phyloP scores from a whole-genome alignment of 257 asterid genomes.

The Nyctanthes arbortristis region DNA sequence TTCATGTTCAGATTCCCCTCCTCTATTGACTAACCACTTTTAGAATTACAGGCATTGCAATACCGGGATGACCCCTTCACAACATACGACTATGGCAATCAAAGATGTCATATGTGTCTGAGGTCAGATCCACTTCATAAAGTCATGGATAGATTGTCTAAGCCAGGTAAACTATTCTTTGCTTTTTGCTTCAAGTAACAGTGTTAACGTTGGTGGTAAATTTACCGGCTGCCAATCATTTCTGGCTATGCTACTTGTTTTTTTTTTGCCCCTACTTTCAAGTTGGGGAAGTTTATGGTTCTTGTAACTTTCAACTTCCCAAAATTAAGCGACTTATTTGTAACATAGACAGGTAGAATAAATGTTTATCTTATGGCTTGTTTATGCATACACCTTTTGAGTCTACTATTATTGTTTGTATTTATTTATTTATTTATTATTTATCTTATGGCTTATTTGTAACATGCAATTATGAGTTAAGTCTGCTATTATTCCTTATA shows the following conservation, averaged over 20 bases:
- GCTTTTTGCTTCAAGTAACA: neutral
- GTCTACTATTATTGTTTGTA: too few species aligned
- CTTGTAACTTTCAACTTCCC: neutral
- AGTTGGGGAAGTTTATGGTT: neutral
- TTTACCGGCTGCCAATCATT: neutral
- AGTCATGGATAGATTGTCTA: constrained; percentile 78
- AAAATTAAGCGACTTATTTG: neutral
- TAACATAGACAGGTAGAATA: neutral
- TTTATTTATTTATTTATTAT: too few species aligned
- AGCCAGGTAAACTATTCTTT: constrained; percentile 60
- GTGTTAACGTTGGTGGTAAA: neutral
- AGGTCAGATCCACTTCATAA: constrained; percentile 71
- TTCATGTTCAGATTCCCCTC: neutral
- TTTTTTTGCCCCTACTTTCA: too few species aligned
- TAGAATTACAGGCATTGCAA: constrained; percentile 66
- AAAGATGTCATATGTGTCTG: constrained; percentile 93
- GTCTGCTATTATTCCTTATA: too few species aligned
- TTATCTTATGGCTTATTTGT: too few species aligned
- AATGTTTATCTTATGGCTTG: too few species aligned
- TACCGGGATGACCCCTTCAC: constrained; percentile 80
- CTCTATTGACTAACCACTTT: neutral
- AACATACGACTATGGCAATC: constrained; percentile 46
- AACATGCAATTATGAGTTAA: too few species aligned
- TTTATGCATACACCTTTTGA: too few species aligned
- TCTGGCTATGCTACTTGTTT: neutral